Base-by-base conservation (phyloP, 768 basidiomycete species). In the Tulasnella sp. region DNA sequence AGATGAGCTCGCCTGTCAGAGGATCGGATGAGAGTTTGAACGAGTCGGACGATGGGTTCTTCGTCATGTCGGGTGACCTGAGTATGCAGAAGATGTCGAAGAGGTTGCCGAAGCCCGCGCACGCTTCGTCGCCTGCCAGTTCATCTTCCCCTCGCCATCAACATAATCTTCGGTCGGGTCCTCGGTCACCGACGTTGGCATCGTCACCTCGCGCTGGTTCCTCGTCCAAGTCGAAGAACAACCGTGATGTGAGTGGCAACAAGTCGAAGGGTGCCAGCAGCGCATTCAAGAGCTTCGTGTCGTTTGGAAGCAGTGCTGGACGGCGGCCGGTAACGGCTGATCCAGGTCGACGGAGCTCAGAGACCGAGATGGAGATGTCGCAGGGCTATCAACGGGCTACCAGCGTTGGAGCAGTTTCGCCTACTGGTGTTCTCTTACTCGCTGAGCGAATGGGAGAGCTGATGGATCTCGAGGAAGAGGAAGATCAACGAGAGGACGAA, bases 401-500 rank as follows among this genome's bases (percentile, higher is more conserved):
- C 36, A 68, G 67, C 68, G 75, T 76, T 34, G 75, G 75, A 39
- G 74, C 74, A 1, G 45, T 68, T 22, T 37, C 37, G 36, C 58
- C 75, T 40, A 76, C 67, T 15, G 14, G 14, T 22, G 67, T 76
- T 25, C 40, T 68, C 25, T 5, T 40, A n/a, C 34, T 76, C 17
- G 31, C 75, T 11, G 68, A 67, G 25, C 38, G 64, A 19, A 76
- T 76, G 58, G 38, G 42, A n/a, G 67, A 45, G 22, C 67, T 68
- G 17, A 68, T 76, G 75, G 75, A 76, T 40, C 31, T 42, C n/a
- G 75, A 34, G 17, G 75, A 67, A n/a, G 64, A 40, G 36, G 58
- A 64, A 2, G 58, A 64, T 64, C 58, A 12, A 25, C 58, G 29
- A 4, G 68, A 42, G 9, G 75, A 67, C 36, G 67, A 39, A 9